Base-by-base conservation (phyloP, 352 stramenopile species). In the Blastocystis sp. region DNA sequence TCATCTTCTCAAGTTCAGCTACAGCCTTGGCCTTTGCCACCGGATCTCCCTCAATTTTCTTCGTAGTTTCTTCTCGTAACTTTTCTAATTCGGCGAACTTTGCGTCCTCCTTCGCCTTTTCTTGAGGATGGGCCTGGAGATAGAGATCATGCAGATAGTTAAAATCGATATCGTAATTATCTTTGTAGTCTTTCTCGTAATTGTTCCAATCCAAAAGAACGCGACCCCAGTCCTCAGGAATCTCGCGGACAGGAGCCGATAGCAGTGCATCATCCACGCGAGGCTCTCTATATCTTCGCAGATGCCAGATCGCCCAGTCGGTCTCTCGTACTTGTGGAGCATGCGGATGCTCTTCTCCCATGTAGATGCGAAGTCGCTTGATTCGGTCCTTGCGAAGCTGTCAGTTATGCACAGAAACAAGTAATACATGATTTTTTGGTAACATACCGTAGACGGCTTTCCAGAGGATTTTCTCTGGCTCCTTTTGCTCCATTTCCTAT, bases 401-500 rank as follows among this genome's bases (percentile, higher is more conserved):
- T 6, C 26, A 64, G 47, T 4, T 76, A 37, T 23, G 9, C 2
- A 7, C 34, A 23, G 20, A 6, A 6, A 34, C 20, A 63, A 15
- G 8, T 29, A 5, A 9, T 77, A 88, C 77, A 2, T 77, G 34
- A 34, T 88, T 88, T 29, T 76, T 79, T 5, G 77, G 77, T n/a
- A 88, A 47, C 77, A 88, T 88, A n/a, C 77, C 77, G 47, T 88
- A 88, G 4, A 88, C 77, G 1, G 77, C 77, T 29, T 88, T 77
- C 66, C 66, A 76, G 15, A 88, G 50, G 29, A 88, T 88, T 34
- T 56, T 56, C 41, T 88, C 77, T n/a, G 77, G 77, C 2, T 88
- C 23, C 29, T 45, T 88, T 50, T 79, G 34, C 23, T 76, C 62
- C 66, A 88, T 79, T 55, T 88, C 77, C 66, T 88, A 84, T 3